Base-by-base conservation (phyloP, 371 early-diverging fungal genomes). In the Rhizopus sp. region DNA sequence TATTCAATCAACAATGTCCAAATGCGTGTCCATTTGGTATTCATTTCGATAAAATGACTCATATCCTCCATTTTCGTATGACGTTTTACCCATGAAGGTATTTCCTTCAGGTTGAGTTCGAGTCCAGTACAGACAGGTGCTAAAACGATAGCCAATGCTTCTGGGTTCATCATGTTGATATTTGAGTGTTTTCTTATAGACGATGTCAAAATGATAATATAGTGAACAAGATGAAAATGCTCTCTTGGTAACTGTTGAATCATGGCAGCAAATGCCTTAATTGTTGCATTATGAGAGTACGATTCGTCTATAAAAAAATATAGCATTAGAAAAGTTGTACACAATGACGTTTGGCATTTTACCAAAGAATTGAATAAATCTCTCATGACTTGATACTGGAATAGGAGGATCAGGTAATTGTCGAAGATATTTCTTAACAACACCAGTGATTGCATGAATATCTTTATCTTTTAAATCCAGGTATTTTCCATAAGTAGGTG, bases 41-140 rank as follows among this genome's bases (percentile, higher is more conserved):
- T 72, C 3, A 55, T 48, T 16, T 63, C 57, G 31, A 68, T 60
- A 16, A 62, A 53, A 2, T 40, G 54, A 6, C 50, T 34, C 58
- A 66, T 66, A 45, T 60, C 58, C 38, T 55, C 55, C 4, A 50
- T 33, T n/a, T 47, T 35, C 1, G 65, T 44, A 46, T 47, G 58
- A 23, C 57, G 34, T 38, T 58, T 64, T 3, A 61, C 45, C 48
- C 59, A 62, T 7, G 45, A 56, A 9, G 69, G 66, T 5, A 68
- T 59, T 1, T 63, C 60, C 53, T 64, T 66, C 15, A 72, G 44
- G 30, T 67, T 64, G 12, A 68, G 66, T 34, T 75, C 75, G 16
- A 78, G 57, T 1, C 75, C 75, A 13, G 73, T 71, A 40, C 73
- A 72, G 4, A 73, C 68, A 12, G 78, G 78, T 6, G 78, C 78